Conservation (phyloP, 768 basidiomycete species). For the Chalciporus pseudorubinellus region DNA sequence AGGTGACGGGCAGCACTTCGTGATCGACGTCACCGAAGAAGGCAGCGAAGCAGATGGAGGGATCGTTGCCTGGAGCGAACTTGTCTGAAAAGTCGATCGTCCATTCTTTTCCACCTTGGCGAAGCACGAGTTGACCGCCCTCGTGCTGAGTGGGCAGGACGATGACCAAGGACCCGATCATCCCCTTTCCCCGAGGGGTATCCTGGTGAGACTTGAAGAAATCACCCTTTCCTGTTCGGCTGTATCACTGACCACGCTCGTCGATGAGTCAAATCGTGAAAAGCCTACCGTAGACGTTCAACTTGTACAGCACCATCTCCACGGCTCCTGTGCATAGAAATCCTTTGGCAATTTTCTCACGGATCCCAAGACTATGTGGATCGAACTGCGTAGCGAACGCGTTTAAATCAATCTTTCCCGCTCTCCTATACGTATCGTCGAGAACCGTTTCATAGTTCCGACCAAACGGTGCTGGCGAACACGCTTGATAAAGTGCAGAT, state of each 20-base stretch:
- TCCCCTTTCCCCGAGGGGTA: not conserved
- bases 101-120: not conserved
- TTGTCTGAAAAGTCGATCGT: slow-evolving; percentile 35
- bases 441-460: slow-evolving; percentile 34
- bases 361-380: slow-evolving; percentile 27
- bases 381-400: slow-evolving; percentile 38
- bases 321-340: slow-evolving; percentile 20
- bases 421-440: slow-evolving; percentile 46
- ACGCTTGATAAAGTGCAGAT: slow-evolving; percentile 18
- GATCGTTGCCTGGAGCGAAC: not conserved
- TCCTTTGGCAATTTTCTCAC: slow-evolving; percentile 19
- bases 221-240: not conserved
- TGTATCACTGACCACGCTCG: too few relatives aligned
- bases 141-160: not conserved
- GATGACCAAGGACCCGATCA: not conserved
- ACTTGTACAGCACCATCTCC: slow-evolving; percentile 39
- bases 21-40: slow-evolving; percentile 45
- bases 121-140: not conserved
- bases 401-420: slow-evolving; percentile 41
- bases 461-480: slow-evolving; percentile 30
- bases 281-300: slow-evolving; percentile 43
- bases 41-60: slow-evolving; percentile 35
- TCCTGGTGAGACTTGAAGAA: not conserved
- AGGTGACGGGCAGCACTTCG: slow-evolving; percentile 39
- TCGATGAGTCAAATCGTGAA: not conserved